Evolutionary conservation across 1,284 basidiomycete species (phyloP), one percentile per base, ranked within the genome.

Genomic region (Microbotryum lychnidis-dioicae): DNA sequence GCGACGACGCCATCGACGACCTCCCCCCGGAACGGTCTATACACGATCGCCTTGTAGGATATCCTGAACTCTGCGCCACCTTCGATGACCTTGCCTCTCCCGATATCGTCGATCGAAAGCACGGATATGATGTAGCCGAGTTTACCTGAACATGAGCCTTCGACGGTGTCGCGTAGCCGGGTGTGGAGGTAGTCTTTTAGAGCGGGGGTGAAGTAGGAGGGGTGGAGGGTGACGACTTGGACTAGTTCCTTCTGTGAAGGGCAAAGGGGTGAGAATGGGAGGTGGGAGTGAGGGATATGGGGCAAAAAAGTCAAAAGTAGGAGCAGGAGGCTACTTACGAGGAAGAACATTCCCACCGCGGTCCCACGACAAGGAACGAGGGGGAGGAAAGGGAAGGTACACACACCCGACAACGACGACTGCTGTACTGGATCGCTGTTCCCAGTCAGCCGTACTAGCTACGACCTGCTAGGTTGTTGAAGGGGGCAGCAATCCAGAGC

Each of bases 101-200:
- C 72, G 7, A 71, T 69, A 25, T 68, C 67, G 29, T 69, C 68
- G 33, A 76, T 69, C 8, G 84, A 86, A 37, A 97, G 85, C 47
- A 98, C 94, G 31, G 92, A 89, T 73, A 98, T 94, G 77, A 98
- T 97, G 78, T 97, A 98, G 64, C 92, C 93, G 69, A 93, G 90
- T 72, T 89, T 86, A 57, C 94, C 94, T 47, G 89, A 91, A 74
- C 94, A 97, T 55, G 93, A 97, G 45, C 94, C 94, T 76, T 98
- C 94, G 62, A 97, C 93, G 75, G 97, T 93, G 23, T 90, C 85
- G 74, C 93, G 91, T 27, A 98, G 82, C 76, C 97, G 96, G 60
- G 87, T 86, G 74, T 91, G 85, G 62, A 98, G 83, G 77, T 91
- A 96, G 68, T 89, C 87, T 63, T 90, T 83, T 84, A 97, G 92